These are phyloP conservation scores for Mallotus repandus DNA, from an alignment of 441 rosid genomes.

Conservation along the genomic window DNA sequence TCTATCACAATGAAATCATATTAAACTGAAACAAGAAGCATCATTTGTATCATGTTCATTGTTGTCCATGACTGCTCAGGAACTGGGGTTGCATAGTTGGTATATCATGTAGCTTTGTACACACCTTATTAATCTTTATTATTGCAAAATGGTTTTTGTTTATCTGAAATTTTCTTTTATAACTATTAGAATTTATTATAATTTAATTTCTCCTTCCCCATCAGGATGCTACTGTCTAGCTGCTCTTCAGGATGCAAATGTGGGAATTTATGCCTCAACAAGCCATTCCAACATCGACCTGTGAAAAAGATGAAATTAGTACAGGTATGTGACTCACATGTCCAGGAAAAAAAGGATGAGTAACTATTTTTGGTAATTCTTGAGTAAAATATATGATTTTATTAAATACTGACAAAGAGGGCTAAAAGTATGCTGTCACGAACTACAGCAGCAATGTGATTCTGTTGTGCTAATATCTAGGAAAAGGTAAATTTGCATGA, in stretches of 20 bases:
- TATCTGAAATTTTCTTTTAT: neutral
- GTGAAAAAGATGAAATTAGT: constrained; percentile 83
- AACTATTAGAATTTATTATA: neutral
- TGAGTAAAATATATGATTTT: neutral
- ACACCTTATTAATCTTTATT: neutral
- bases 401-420: neutral
- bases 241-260: constrained; percentile 96
- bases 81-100: neutral
- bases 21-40: constrained; percentile 10
- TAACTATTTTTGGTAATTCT: neutral
- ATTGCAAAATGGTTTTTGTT: neutral
- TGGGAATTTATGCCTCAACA: constrained; percentile 74
- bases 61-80: neutral
- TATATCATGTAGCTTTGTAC: neutral
- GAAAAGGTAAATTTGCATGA: neutral
- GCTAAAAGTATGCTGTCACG: neutral
- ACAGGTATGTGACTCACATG: constrained; percentile 52
- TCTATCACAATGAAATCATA: neutral
- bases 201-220: constrained; percentile 14
- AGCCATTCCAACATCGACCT: constrained; percentile 83
- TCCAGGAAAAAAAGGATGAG: neutral
- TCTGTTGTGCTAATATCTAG: neutral
- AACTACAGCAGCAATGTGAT: neutral
- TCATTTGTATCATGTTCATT: neutral
- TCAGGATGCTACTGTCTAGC: constrained; percentile 87